phyloP scores from a whole-genome alignment of 1,284 basidiomycete species.

The Sphagnurus paluster region DNA sequence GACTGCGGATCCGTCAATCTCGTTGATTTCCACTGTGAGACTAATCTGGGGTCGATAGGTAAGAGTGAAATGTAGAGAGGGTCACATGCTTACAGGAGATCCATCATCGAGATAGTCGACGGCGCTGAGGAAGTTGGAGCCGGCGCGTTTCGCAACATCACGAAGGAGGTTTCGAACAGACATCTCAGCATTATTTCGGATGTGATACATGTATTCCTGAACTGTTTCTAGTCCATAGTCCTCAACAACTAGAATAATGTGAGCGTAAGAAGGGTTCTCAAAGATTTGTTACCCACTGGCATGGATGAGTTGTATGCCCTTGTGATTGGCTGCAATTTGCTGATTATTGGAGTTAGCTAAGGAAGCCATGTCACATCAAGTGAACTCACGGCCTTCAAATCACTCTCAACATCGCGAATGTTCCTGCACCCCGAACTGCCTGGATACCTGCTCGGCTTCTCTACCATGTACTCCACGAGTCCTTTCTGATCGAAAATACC shows the following conservation, averaged over 20 bases:
- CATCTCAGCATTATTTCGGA: constrained; percentile 87
- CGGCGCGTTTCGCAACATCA: constrained; percentile 70
- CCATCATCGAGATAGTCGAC: constrained; percentile 88
- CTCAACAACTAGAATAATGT: constrained; percentile 59
- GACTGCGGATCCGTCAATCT: constrained; percentile 74
- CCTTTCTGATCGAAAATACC: constrained; percentile 82
- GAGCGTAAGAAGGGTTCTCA: constrained; percentile 19
- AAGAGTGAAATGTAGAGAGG: constrained; percentile 1
- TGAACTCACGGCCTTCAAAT: constrained; percentile 79
- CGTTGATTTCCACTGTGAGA: constrained; percentile 81
- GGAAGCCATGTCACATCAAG: constrained; percentile 1
- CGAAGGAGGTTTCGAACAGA: constrained; percentile 85
- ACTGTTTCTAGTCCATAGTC: constrained; percentile 89
- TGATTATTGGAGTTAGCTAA: constrained; percentile 25
- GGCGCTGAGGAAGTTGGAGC: constrained; percentile 67
- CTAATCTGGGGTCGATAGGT: constrained; percentile 54
- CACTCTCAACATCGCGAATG: constrained; percentile 88
- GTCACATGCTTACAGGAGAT: constrained; percentile 57
- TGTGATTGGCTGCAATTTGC: constrained; percentile 97
- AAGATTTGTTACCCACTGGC: constrained; percentile 47
- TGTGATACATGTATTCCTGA: constrained; percentile 91
- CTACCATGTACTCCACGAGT: constrained; percentile 78
- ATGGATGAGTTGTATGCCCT: constrained; percentile 84
- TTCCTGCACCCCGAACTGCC: constrained; percentile 84
- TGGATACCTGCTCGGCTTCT: constrained; percentile 84